A percentile compares a stretch with the other conserved stretches of the same genome.
phyloP scores from a whole-genome alignment of 768 basidiomycete species.

The Guyanaporus albipodus region DNA sequence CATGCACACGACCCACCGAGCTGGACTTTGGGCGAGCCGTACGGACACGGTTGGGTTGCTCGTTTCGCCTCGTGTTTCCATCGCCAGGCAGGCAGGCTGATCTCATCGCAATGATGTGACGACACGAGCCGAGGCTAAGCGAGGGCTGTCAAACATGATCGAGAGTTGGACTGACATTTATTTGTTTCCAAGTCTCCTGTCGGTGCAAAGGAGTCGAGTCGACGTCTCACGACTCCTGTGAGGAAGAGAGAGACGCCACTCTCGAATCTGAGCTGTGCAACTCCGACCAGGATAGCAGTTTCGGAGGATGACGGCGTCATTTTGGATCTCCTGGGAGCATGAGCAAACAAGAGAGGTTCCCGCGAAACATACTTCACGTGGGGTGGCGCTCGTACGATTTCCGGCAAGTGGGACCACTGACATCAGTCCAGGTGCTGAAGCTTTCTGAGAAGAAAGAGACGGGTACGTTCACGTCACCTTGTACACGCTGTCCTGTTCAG shows the following conservation, averaged over 20 bases:
- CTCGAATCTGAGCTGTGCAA: no score
- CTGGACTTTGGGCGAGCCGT: background rate
- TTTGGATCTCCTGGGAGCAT: background rate
- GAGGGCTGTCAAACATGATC: constrained; percentile 1
- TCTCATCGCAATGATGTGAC: background rate
- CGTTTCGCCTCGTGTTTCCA: constrained; percentile 19
- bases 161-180: background rate
- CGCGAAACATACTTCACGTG: constrained; percentile 13
- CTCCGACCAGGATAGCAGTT: no score
- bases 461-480: background rate
- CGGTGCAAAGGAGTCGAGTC: constrained; percentile 7
- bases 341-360: constrained; percentile 6
- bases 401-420: no score
- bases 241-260: no score
- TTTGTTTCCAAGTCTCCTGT: background rate
- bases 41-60: background rate
- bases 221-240: constrained; percentile 3
- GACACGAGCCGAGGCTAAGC: background rate
- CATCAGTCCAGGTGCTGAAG: background rate
- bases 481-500: no score
- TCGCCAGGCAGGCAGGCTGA: constrained; percentile 2
- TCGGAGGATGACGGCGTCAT: background rate
- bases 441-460: background rate
- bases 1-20: no score
- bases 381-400: constrained; percentile 2